Evolutionary conservation across 2,329 filamentous ascomycete genomes (phyloP).

Genomic region (Aureobasidium sp.): DNA sequence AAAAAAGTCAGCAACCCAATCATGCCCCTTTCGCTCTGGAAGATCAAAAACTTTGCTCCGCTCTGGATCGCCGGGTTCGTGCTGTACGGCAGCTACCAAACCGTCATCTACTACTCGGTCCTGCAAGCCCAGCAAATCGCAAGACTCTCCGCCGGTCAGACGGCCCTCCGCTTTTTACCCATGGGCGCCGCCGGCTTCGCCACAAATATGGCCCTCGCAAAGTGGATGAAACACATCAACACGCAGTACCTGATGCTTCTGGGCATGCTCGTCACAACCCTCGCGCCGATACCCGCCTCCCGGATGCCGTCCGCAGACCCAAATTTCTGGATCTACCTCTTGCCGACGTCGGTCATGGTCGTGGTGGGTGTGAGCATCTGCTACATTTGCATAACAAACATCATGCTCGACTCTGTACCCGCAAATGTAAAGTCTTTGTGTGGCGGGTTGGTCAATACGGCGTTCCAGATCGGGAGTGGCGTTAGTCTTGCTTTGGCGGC

Average conservation of each 20-base stretch:
- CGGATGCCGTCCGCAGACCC: conserved; percentile 22
- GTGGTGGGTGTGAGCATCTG: conserved; percentile 37
- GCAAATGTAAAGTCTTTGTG: conserved; percentile 37
- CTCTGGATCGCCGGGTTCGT: conserved; percentile 41
- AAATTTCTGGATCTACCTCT: conserved; percentile 34
- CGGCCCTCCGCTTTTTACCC: conserved; percentile 36
- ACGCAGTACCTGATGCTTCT: conserved; percentile 32
- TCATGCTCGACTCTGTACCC: conserved; percentile 35
- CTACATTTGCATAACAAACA: conserved; percentile 38
- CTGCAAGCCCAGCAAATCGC: conserved; percentile 37
- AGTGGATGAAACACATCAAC: conserved; percentile 35
- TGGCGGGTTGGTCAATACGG: conserved; percentile 39
- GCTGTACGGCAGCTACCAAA: conserved; percentile 39
- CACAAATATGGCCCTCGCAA: conserved; percentile 22
- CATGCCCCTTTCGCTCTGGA: conserved; percentile 43
- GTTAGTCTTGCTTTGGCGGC: conserved; percentile 36
- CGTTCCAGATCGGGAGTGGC: conserved; percentile 38
- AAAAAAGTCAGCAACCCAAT: conserved; percentile 41
- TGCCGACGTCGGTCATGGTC: conserved; percentile 35
- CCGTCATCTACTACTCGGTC: conserved; percentile 38
- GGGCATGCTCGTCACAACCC: conserved; percentile 31
- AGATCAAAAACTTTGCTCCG: conserved; percentile 40
- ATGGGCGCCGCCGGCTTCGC: conserved; percentile 34
- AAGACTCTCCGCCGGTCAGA: conserved; percentile 33
- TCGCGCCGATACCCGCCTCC: conserved; percentile 33